Evolutionary conservation across 2,329 filamentous ascomycete species (phyloP).

Genomic region (Arthrobotrys iridis): DNA sequence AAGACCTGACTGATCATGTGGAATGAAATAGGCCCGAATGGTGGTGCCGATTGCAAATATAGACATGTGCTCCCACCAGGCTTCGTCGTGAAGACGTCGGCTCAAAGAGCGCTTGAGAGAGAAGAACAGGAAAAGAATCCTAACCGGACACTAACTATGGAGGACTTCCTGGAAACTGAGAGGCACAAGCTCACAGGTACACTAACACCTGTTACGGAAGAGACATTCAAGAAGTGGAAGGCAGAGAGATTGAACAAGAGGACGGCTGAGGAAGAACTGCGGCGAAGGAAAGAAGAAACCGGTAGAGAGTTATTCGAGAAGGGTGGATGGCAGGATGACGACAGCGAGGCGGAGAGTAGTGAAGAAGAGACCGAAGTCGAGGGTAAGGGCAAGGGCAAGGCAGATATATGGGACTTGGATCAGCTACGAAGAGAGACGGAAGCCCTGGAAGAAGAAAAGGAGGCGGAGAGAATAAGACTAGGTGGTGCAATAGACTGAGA

Average conservation of each 20-base stretch:
- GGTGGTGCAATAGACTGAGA: slow-evolving; percentile 38
- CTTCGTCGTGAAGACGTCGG: slow-evolving; percentile 98
- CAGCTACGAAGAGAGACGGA: slow-evolving; percentile 87
- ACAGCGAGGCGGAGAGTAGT: slow-evolving; percentile 71
- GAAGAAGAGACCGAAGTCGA: slow-evolving; percentile 63
- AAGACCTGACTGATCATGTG: neutral
- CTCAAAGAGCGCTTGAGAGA: slow-evolving; percentile 94
- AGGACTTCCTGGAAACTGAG: slow-evolving; percentile 97
- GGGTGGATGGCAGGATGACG: slow-evolving; percentile 82
- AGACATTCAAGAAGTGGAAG: slow-evolving; percentile 97
- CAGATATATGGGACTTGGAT: slow-evolving; percentile 77
- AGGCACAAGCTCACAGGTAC: slow-evolving; percentile 92
- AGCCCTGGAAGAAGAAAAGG: slow-evolving; percentile 75
- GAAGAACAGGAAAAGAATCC: slow-evolving; percentile 95
- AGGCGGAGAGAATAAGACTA: slow-evolving; percentile 61
- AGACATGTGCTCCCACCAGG: slow-evolving; percentile 93
- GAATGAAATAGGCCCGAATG: slow-evolving; percentile 71
- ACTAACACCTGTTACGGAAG: slow-evolving; percentile 90
- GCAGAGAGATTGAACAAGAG: slow-evolving; percentile 94
- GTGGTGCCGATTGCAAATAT: slow-evolving; percentile 98
- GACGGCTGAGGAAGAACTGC: slow-evolving; percentile 88
- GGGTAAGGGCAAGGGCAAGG: slow-evolving; percentile 56
- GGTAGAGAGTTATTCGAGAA: slow-evolving; percentile 95
- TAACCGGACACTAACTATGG: slow-evolving; percentile 89
- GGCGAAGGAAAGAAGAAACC: slow-evolving; percentile 92